Evolutionary conservation across 805 yeast genomes (phyloP).

Genomic region (Millerozyma acaciae): DNA sequence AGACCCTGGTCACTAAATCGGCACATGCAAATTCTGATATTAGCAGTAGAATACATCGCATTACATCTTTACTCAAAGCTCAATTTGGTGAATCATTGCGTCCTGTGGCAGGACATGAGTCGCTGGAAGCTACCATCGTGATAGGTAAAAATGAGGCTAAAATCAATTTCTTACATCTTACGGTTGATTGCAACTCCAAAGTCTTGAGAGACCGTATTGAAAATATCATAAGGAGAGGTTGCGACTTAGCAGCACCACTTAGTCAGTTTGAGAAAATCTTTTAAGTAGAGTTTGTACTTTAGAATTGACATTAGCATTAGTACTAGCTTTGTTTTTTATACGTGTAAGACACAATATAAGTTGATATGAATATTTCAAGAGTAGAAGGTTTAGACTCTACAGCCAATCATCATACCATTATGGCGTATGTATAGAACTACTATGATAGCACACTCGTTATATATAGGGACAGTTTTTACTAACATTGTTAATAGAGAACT

Average conservation of each 20-base stretch:
- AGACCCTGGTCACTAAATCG: conserved; percentile 10
- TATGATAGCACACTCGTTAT: background rate
- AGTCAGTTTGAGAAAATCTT: conserved; percentile 39
- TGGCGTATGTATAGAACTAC: conserved; percentile 2
- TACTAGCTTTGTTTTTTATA: background rate
- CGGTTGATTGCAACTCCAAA: conserved; percentile 66
- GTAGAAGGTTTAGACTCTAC: conserved; percentile 1
- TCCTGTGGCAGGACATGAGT: conserved; percentile 26
- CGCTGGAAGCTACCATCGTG: conserved; percentile 53
- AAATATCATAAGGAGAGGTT: conserved; percentile 73
- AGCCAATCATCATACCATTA: background rate
- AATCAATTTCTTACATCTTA: conserved; percentile 59
- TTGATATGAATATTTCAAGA: background rate
- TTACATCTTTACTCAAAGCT: conserved; percentile 62
- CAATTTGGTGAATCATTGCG: conserved; percentile 83
- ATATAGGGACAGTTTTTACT: conserved; percentile 18
- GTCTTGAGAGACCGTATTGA: conserved; percentile 80
- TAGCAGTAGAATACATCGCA: conserved; percentile 39
- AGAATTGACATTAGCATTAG: background rate
- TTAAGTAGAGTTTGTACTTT: conserved; percentile 3
- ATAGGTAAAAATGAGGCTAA: conserved; percentile 75
- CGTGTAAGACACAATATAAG: background rate
- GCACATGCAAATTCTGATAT: conserved; percentile 28
- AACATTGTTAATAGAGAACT: conserved; percentile 50
- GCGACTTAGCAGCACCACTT: conserved; percentile 80